phyloP scores from a whole-genome alignment of 2,329 filamentous ascomycete species.

The Xylaria sp. region DNA sequence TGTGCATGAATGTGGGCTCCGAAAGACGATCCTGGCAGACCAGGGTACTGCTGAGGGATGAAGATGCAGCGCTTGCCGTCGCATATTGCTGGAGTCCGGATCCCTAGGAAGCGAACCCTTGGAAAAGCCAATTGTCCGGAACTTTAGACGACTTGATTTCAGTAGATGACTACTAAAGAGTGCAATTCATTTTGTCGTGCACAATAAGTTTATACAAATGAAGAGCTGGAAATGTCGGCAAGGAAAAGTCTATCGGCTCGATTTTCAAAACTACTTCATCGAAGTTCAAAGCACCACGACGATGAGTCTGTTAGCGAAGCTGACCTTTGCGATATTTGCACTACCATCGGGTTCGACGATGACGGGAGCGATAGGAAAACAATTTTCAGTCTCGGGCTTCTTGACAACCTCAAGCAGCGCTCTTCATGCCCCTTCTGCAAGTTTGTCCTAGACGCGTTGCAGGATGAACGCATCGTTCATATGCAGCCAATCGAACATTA shows the following conservation, averaged over 20 bases:
- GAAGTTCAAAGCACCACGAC: slow-evolving; percentile 21
- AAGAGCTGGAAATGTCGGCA: slow-evolving; percentile 25
- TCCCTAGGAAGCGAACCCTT: neutral
- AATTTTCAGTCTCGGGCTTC: slow-evolving; percentile 33
- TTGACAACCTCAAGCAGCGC: slow-evolving; percentile 33
- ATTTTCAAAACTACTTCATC: slow-evolving; percentile 38
- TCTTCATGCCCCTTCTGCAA: slow-evolving; percentile 38
- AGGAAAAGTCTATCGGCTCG: slow-evolving; percentile 34
- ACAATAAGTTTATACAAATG: neutral
- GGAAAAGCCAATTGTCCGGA: neutral
- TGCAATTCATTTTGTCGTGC: neutral
- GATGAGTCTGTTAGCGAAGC: neutral
- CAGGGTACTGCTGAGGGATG: slow-evolving; percentile 1
- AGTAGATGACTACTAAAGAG: neutral
- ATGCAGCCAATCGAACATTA: slow-evolving; percentile 38
- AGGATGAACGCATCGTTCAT: slow-evolving; percentile 39
- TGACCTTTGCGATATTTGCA: slow-evolving; percentile 36
- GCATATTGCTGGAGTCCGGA: neutral
- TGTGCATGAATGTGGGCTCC: slow-evolving; percentile 22
- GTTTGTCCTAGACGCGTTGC: slow-evolving; percentile 35
- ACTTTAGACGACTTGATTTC: neutral
- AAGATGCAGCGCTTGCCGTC: slow-evolving; percentile 11
- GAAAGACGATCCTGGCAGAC: slow-evolving; percentile 15
- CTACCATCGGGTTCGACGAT: slow-evolving; percentile 32
- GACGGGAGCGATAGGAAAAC: slow-evolving; percentile 15